Conservation (phyloP, 2,329 filamentous ascomycete genomes). For the Orbilia javanica region DNA sequence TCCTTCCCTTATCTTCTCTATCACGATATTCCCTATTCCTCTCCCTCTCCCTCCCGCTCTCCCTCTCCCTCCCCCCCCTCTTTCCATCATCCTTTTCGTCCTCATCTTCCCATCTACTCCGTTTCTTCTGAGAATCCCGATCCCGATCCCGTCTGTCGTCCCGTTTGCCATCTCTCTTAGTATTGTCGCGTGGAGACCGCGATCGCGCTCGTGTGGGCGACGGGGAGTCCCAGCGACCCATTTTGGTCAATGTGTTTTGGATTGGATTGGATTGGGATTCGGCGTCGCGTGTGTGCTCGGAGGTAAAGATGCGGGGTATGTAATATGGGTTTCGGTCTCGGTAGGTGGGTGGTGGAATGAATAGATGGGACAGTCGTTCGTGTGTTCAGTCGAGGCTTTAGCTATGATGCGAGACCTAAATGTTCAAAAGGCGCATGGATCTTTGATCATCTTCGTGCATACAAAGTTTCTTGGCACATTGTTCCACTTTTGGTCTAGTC, state of each 20-base stretch:
- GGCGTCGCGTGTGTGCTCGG: not conserved
- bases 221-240: constrained; percentile 53
- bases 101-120: constrained; percentile 31
- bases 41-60: constrained; percentile 54
- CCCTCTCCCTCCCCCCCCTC: constrained; percentile 34
- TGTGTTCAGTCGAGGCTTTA: too few species aligned
- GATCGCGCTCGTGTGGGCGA: constrained; percentile 49
- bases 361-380: not conserved
- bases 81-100: constrained; percentile 3
- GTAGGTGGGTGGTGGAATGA: not conserved
- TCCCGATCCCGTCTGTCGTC: constrained; percentile 7
- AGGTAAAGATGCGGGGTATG: not conserved
- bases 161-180: not conserved
- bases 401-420: not conserved
- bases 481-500: not conserved
- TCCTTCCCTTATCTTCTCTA: constrained; percentile 63
- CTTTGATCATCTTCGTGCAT: not conserved
- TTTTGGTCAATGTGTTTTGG: constrained; percentile 2
- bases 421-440: too few species aligned
- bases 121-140: not conserved
- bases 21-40: constrained; percentile 55
- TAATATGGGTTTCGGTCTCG: too few species aligned
- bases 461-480: not conserved
- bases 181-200: constrained; percentile 43
- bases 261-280: not conserved